Base-by-base conservation (phyloP, 2,329 filamentous ascomycete genomes). In the Fusarium nematophilum region DNA sequence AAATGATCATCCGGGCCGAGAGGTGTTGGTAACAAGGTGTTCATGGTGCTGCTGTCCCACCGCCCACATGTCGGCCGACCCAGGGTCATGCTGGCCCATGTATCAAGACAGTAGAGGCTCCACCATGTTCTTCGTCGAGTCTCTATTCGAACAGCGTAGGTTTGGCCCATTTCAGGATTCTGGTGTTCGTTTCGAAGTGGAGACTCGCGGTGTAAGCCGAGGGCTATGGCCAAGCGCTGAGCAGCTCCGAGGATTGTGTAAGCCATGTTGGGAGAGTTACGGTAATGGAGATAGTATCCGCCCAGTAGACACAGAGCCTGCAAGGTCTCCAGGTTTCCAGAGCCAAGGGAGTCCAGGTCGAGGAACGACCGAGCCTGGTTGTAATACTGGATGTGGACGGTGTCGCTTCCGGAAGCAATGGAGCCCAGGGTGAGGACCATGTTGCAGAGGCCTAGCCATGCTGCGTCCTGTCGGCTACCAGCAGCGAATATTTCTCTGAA, bases 221-320 rank as follows among this genome's bases (percentile, higher is more conserved):
- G 79, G 1, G 88, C 87, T 57, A 86, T 90, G n/a, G 90, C 89
- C 84, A 92, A 90, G 49, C 90, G 82, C 50, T 91, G 80, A 4
- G 88, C 86, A 3, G 88, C 89, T 14, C 90, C 90, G 68, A 90
- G 84, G 9, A 92, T 80, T 18, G 88, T 86, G 70, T 91, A 90
- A 13, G 89, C 90, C 79, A 92, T 89, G 69, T 92, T 92, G 2
- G 90, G 90, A 15, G 89, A 83, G 74, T 91, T 91, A 66, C 90
- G 86, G 68, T 92, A 92, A 73, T 92, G 90, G 51, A 92, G 83
- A 70, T 93, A 93, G 75, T 87, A 90, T 23, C 90, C 90, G 33
- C 89, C 89, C 66, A 92, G 86, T 21, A 93, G 80, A 3, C 86
- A 86, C 13, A 92, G 74, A 1, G 90, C 87, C 70, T 93, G 90